Evolutionary conservation across 169 alveolate species (phyloP).

Genomic region (Pseudocohnilembus persalinus): DNA sequence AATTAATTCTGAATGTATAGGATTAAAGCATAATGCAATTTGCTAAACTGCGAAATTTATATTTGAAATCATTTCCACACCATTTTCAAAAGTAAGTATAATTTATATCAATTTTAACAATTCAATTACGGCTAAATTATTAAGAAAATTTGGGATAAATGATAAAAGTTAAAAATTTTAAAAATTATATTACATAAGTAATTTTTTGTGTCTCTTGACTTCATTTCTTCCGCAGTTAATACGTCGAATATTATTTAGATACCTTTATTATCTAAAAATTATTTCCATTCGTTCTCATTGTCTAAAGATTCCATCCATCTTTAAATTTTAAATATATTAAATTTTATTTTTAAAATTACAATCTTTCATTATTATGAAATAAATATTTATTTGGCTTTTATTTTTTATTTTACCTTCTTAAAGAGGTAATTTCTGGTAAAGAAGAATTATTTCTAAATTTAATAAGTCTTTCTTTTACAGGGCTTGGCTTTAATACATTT

Average conservation of each 20-base stretch:
- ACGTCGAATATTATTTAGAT: neutral
- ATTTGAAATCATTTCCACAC: neutral
- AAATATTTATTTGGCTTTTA: too few relatives aligned
- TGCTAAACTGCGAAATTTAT: neutral
- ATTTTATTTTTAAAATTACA: too few relatives aligned
- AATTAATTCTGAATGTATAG: neutral
- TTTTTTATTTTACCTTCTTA: neutral
- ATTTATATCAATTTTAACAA: too few relatives aligned
- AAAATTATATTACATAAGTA: neutral
- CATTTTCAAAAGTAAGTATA: neutral
- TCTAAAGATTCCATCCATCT: neutral
- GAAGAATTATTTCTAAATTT: neutral
- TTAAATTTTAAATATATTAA: too few relatives aligned
- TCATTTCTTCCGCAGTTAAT: neutral
- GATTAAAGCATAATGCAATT: neutral
- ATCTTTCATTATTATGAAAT: too few relatives aligned
- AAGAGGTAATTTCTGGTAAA: neutral
- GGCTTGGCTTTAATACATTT: neutral
- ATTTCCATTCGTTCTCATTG: neutral
- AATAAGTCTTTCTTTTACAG: neutral
- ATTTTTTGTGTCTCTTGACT: neutral
- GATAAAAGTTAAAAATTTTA: too few relatives aligned
- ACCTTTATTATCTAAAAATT: neutral
- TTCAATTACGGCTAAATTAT: neutral
- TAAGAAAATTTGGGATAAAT: too few relatives aligned